Base-by-base conservation (phyloP, 345 rosid species). In the Linum trigynum region DNA sequence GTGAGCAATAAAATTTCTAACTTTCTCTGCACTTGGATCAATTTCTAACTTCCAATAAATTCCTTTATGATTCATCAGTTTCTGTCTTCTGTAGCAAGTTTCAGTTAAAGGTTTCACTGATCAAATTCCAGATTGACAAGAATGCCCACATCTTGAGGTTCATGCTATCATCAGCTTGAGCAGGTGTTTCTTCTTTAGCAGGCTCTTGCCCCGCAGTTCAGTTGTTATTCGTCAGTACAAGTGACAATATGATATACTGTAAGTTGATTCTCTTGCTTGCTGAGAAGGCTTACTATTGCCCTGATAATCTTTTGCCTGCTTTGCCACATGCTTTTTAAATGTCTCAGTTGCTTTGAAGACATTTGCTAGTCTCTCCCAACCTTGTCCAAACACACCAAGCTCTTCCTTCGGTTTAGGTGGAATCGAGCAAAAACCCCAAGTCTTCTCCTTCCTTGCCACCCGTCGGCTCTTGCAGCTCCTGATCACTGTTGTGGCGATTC, bases 351-450 rank as follows among this genome's bases (percentile, higher is more conserved):
- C 88, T 67, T 68, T 66, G 64, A 86, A 82, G 50, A 82, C 81
- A 63, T 84, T 80, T 2, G 59, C 60, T 35, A 84, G 84, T 68
- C 77, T 82, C 58, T 84, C 81, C 92, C 87, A 86, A 12, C 84
- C 85, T 40, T 77, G 83, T 38, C 88, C 86, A 61, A 79, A 86
- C 9, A 86, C 72, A 12, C 89, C 89, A 63, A 80, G 75, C 45
- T 77, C 82, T 38, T 76, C 73, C 68, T 76, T 78, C 0, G 58
- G 78, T 68, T 75, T 80, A 40, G 92, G 85, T 48, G 65, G 84
- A 7, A 53, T 86, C 89, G 4, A 82, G 84, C 71, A 41, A 41
- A 23, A 82, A 73, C 14, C 59, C 70, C 53, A 84, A 17, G 42
- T 86, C 88, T 67, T 82, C 83, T 73, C 65, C 43, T 53, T 60